A percentile compares a stretch with the other conserved stretches of the same genome.
These are phyloP conservation scores for Nakaseomyces delphensis DNA, from an alignment of 1,139 yeast genomes.

Conservation along the genomic window DNA sequence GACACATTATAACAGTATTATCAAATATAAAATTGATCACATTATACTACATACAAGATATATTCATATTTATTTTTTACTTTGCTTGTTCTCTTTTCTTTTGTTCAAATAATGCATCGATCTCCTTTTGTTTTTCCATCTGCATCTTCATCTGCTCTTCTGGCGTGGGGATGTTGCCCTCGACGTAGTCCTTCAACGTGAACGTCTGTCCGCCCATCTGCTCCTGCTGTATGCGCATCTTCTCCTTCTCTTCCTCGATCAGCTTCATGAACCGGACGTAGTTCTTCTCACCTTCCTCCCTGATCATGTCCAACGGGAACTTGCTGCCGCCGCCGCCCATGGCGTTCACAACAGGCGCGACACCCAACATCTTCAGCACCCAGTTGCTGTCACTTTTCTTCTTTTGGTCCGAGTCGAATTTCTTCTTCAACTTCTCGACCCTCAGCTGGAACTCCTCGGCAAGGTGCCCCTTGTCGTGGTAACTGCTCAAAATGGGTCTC, in stretches of 20 bases:
- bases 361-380: slow-evolving; percentile 58
- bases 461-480: slow-evolving; percentile 49
- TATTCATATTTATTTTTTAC: too few species aligned
- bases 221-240: slow-evolving; percentile 71
- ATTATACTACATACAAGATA: too few species aligned
- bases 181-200: slow-evolving; percentile 73
- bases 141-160: slow-evolving; percentile 74
- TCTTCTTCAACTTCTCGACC: slow-evolving; percentile 63
- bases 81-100: slow-evolving; percentile 18
- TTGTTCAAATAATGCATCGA: slow-evolving; percentile 31
- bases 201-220: slow-evolving; percentile 70
- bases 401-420: slow-evolving; percentile 61
- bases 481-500: slow-evolving; percentile 75
- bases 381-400: slow-evolving; percentile 42
- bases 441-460: slow-evolving; percentile 75
- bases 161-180: slow-evolving; percentile 78
- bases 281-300: slow-evolving; percentile 89
- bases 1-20: too few species aligned
- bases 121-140: slow-evolving; percentile 39
- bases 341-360: slow-evolving; percentile 34
- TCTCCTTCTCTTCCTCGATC: slow-evolving; percentile 81
- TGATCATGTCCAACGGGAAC: slow-evolving; percentile 83
- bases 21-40: too few species aligned
- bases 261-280: slow-evolving; percentile 76
- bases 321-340: slow-evolving; percentile 49